A percentile compares a stretch with the other conserved stretches of the same genome.
Conservation (phyloP, 1,139 yeast genomes). For the Zygosaccharomyces sapae region DNA sequence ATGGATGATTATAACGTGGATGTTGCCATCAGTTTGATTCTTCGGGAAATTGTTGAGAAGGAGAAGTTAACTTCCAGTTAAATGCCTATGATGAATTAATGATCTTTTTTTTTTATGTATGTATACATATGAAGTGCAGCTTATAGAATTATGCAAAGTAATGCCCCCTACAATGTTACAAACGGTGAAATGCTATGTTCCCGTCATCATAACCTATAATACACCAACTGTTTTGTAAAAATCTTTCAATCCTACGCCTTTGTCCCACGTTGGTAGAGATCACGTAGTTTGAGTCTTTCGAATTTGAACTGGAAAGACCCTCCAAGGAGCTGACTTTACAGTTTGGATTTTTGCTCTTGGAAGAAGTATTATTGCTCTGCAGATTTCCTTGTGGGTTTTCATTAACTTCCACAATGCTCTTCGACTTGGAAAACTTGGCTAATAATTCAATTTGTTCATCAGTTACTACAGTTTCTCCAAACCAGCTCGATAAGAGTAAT, state of each 20-base stretch:
- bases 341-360: not conserved
- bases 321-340: slow-evolving; percentile 11
- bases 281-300: not conserved
- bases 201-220: slow-evolving; percentile 35
- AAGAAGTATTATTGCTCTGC: slow-evolving; percentile 11
- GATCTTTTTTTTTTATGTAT: not conserved
- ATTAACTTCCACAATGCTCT: slow-evolving; percentile 20
- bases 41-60: slow-evolving; percentile 55
- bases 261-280: slow-evolving; percentile 11
- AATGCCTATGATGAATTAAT: not conserved
- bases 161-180: not conserved
- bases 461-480: slow-evolving; percentile 20
- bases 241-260: slow-evolving; percentile 19
- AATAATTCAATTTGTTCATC: slow-evolving; percentile 1
- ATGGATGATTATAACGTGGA: slow-evolving; percentile 49
- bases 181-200: slow-evolving; percentile 17
- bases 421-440: slow-evolving; percentile 17
- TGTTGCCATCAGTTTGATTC: slow-evolving; percentile 50
- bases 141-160: not conserved
- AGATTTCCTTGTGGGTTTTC: slow-evolving; percentile 18
- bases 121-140: not conserved
- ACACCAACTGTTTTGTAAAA: slow-evolving; percentile 25
- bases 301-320: slow-evolving; percentile 12
- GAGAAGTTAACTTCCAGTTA: slow-evolving; percentile 23
- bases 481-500: slow-evolving; percentile 23